phyloP scores from a whole-genome alignment of 2,329 filamentous ascomycete genomes.

The Colletotrichum viniferum region DNA sequence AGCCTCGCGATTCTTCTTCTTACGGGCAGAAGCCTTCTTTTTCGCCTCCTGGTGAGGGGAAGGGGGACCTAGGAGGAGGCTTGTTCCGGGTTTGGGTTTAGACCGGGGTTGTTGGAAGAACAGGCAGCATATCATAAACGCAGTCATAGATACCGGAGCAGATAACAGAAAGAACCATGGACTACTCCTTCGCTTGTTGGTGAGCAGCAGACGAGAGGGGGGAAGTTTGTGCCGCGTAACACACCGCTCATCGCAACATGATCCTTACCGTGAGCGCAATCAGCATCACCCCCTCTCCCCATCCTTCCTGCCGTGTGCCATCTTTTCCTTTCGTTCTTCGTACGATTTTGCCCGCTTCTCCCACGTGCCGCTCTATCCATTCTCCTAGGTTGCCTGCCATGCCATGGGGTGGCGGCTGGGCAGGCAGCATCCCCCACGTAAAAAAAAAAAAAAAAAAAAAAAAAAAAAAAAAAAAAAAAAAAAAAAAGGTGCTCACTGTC shows the following conservation, averaged over 20 bases:
- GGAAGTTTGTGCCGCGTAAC: background rate
- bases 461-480: background rate
- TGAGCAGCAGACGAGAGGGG: background rate
- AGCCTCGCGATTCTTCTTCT: background rate
- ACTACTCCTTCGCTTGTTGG: background rate
- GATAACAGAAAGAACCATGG: background rate
- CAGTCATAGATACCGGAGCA: background rate
- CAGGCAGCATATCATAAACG: background rate
- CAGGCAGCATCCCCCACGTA: background rate
- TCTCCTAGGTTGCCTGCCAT: background rate
- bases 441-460: background rate
- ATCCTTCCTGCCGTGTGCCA: background rate
- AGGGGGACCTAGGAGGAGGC: background rate
- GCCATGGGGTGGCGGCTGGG: background rate
- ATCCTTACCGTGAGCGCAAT: background rate
- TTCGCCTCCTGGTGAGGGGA: background rate
- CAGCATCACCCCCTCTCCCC: background rate
- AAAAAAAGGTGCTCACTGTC: background rate
- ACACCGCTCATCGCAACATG: background rate
- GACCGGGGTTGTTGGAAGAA: background rate
- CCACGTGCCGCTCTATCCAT: background rate
- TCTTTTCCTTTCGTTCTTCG: background rate
- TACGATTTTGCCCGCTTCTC: background rate
- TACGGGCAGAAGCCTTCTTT: background rate
- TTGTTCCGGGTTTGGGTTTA: background rate